A percentile compares a stretch with the other conserved stretches of the same genome.
These are phyloP conservation scores for Alloteropsis angusta DNA, from an alignment of 202 grass and related monocot genomes.

Conservation along the genomic window DNA sequence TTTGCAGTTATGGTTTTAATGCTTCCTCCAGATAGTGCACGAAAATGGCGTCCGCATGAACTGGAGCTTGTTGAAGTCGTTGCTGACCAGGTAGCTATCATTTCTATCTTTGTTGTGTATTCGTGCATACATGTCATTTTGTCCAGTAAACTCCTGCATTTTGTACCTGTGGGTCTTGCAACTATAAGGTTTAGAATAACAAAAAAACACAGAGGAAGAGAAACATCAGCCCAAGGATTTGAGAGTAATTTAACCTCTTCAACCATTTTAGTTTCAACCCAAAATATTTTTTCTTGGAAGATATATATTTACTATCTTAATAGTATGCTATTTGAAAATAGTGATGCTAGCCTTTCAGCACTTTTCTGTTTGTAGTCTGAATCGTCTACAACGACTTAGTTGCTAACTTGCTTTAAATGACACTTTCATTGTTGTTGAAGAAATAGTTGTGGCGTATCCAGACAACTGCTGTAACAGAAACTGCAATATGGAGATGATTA, in stretches of 20 bases:
- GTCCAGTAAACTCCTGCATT: not conserved
- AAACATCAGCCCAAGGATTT: not conserved
- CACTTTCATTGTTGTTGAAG: not conserved
- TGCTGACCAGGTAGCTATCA: conserved; percentile 59
- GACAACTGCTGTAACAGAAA: not conserved
- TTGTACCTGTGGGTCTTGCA: not conserved
- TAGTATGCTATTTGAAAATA: not conserved
- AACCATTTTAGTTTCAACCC: not conserved
- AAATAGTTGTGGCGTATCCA: not conserved
- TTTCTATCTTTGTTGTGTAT: not conserved
- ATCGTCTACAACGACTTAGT: not conserved
- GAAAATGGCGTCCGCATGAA: conserved; percentile 73
- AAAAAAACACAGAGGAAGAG: not conserved
- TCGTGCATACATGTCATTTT: not conserved
- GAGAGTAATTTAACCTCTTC: not conserved
- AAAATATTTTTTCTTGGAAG: not conserved
- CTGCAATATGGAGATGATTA: not conserved
- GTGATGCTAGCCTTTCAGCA: not conserved
- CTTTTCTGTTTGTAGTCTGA: not conserved
- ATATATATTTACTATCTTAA: not conserved
- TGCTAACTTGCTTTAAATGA: not conserved
- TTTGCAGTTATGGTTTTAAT: conserved; percentile 83
- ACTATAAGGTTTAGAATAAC: not conserved
- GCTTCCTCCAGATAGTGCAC: conserved; percentile 68
- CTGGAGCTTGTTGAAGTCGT: conserved; percentile 79